Base-by-base conservation (phyloP, 2,329 filamentous ascomycete genomes). In the Colletotrichum sp. region DNA sequence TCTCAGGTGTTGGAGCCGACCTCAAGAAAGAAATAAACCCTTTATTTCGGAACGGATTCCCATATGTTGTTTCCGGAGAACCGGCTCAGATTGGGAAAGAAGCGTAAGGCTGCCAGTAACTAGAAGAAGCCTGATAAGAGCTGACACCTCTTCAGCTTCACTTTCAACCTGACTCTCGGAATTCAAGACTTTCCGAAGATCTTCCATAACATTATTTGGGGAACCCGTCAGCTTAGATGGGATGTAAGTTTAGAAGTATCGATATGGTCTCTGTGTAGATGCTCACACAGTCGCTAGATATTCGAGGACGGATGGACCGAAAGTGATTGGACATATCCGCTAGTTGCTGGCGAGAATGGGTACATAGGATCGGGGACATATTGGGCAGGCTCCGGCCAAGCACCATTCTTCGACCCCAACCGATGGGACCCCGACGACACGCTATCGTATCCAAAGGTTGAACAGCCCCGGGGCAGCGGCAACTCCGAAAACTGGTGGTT, bases 111-210 rank as follows among this genome's bases (percentile, higher is more conserved):
- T 28, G 13, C n/a, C 67, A 48, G 5, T 52, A 48, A 4, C 2
- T 16, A 16, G 26, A 18, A 3, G 2, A 24, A 58, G 18, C 3
- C 18, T 13, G 15, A 15, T 21, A 7, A 34, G 5, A 30, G 18
- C 52, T 55, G 21, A 60, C 8, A 24, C 8, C 8, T n/a, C 13
- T 30, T 13, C 5, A 76, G 75, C 8, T 93, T 90, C 78, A 91
- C 91, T 0, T 86, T 93, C 34, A 93, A 92, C 78, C 93, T 92
- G 1, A 91, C 88, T 61, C 81, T 93, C 70, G 93, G 91, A 10
- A 32, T 64, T 2, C 77, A 79, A 24, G 78, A 79, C 32, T 79
- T 77, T 18, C 78, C 78, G 1, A 79, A 77, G 48, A 69, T 79
- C 13, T 66, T 68, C 26, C 61, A 70, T 26, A 77, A 68, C 18